These are phyloP conservation scores for Holtermannia corniformis DNA, from an alignment of 768 basidiomycete genomes.

Conservation along the genomic window DNA sequence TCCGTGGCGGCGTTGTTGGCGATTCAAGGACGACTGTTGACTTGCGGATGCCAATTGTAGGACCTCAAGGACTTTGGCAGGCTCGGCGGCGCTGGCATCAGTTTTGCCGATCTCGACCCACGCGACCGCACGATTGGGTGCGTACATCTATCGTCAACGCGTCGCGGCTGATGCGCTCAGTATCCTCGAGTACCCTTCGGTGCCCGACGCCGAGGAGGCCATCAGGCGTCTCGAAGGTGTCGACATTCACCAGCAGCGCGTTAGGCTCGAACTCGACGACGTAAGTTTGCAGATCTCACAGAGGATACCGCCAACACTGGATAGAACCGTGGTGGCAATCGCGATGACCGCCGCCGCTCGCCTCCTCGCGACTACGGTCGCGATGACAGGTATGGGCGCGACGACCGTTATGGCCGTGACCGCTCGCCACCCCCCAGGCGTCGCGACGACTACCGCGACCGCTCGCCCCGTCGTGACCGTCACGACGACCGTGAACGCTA, in stretches of 20 bases:
- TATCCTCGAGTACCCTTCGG: constrained; percentile 77
- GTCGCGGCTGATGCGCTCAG: constrained; percentile 44
- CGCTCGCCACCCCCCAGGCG: constrained; percentile 68
- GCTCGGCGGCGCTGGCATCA: constrained; percentile 73
- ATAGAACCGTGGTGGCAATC: constrained; percentile 49
- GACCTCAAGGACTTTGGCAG: constrained; percentile 97
- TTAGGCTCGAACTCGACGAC: constrained; percentile 20
- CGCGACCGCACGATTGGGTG: constrained; percentile 79
- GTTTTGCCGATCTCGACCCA: constrained; percentile 90
- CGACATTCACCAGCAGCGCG: constrained; percentile 52
- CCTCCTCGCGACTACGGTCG: constrained; percentile 34
- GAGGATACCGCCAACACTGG: too few species aligned
- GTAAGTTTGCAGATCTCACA: constrained; percentile 4
- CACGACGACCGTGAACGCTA: neutral
- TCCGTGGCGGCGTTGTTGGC: neutral
- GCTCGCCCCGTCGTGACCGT: constrained; percentile 34
- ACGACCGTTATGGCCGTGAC: constrained; percentile 48
- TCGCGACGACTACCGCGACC: constrained; percentile 50
- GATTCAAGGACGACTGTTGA: neutral
- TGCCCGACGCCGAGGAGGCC: constrained; percentile 89
- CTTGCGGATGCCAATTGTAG: constrained; percentile 47
- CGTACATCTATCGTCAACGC: constrained; percentile 28
- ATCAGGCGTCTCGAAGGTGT: constrained; percentile 74
- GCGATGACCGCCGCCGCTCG: constrained; percentile 13
- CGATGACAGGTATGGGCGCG: constrained; percentile 8